Conservation (phyloP, 2,329 filamentous ascomycete genomes). For the Exophiala oligosperma region DNA sequence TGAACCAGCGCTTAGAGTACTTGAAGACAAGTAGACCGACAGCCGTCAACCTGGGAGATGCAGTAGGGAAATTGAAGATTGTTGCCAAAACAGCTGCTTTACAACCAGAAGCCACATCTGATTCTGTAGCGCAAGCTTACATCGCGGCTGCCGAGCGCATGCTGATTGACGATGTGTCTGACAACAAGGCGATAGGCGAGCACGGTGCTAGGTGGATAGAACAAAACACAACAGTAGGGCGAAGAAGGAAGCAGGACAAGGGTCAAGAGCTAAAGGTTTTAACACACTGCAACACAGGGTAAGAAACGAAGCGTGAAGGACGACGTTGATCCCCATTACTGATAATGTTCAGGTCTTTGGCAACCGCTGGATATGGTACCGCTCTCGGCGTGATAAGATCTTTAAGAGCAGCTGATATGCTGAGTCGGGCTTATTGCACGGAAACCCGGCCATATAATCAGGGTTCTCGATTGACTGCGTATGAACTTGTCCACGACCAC, state of each 20-base stretch:
- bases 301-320: constrained; percentile 31
- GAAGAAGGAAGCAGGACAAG: constrained; percentile 36
- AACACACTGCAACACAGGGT: constrained; percentile 98
- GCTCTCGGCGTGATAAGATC: constrained; percentile 91
- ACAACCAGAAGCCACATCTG: constrained; percentile 36
- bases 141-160: constrained; percentile 81
- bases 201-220: constrained; percentile 82
- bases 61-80: constrained; percentile 75
- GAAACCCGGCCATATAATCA: constrained; percentile 98
- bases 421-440: constrained; percentile 89
- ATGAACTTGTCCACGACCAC: constrained; percentile 89
- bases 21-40: constrained; percentile 87
- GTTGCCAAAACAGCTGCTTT: constrained; percentile 50
- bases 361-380: constrained; percentile 96
- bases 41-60: constrained; percentile 91
- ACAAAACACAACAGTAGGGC: constrained; percentile 53
- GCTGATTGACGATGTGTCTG: constrained; percentile 79
- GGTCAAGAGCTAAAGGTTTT: constrained; percentile 70
- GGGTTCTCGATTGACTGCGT: constrained; percentile 89
- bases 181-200: constrained; percentile 82
- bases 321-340: constrained; percentile 1
- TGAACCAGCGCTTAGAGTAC: constrained; percentile 77
- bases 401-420: constrained; percentile 63
- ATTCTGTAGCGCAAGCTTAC: constrained; percentile 66
- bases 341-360: constrained; percentile 66